Evolutionary conservation across 1,139 yeast genomes (phyloP), one percentile per base, ranked within the genome.

Genomic region (Candida dubliniensis): DNA sequence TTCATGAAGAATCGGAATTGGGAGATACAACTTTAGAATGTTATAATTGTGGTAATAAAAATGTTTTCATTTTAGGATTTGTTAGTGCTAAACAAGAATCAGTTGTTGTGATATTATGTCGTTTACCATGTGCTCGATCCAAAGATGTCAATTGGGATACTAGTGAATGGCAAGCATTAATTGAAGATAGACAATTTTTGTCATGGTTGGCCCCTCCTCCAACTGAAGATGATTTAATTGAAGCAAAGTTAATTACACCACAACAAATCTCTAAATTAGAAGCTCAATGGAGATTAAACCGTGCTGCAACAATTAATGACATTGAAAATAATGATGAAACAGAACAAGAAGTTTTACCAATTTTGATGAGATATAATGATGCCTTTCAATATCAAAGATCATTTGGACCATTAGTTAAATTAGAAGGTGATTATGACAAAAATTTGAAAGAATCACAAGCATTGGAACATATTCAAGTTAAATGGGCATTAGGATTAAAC

Each of bases 21-120:
- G 97, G 97, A 11, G 96, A 86, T 46, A 84, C 93, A 3, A 76
- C 82, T 1, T 69, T 91, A 49, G 97, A 91, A 61, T 91, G 98
- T 67, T 91, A 90, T 66, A 85, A 84, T 58, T 91, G 97, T 70
- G 96, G 96, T 23, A 81, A 80, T 58, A 80, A 75, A 48, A 91
- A 90, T 56, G 87, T 85, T 4, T 91, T 91, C 57, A 73, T 85
- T 27, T 70, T 91, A 38, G 98, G 98, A 1, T 89, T 84, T 65
- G 95, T 91, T 13, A 79, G 91, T 30, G 96, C 97, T 4, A 88
- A 87, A 56, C 80, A 84, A 48, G 96, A 88, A 54, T 84, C 91
- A 4, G 91, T 89, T 38, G 93, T 91, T 52, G 96, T 91, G 8
- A 77, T 90, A 36, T 68, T 91, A 40, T 91, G 97, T 66, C 80